Conservation (phyloP, 768 basidiomycete genomes). For the Suillus paluster region DNA sequence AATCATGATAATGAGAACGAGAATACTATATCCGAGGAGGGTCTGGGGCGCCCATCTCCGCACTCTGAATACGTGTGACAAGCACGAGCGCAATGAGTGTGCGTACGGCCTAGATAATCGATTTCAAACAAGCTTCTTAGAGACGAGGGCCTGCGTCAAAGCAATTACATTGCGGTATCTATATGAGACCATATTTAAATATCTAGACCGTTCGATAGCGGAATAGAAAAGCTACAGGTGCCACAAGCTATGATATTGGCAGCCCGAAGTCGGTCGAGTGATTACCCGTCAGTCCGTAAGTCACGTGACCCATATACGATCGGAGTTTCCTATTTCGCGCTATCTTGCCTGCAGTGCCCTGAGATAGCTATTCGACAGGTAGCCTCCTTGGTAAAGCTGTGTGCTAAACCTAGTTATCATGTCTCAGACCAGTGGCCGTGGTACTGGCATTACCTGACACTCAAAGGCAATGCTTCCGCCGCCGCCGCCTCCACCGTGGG, state of each 20-base stretch:
- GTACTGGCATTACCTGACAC: no score
- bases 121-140: not conserved
- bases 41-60: not conserved
- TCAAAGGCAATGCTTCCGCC: not conserved
- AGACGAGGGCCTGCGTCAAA: not conserved
- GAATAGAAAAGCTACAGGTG: slow-evolving; percentile 20
- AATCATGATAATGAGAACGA: not conserved
- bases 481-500: slow-evolving; percentile 18
- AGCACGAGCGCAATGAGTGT: no score
- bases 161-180: not conserved
- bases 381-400: slow-evolving; percentile 14
- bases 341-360: slow-evolving; percentile 26
- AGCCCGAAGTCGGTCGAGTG: not conserved
- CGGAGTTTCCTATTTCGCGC: slow-evolving; percentile 19
- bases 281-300: not conserved
- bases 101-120: not conserved
- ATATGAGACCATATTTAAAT: no score
- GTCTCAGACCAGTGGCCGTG: not conserved
- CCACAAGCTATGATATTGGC: not conserved
- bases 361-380: not conserved
- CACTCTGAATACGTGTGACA: not conserved
- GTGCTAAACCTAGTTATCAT: slow-evolving; percentile 4
- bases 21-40: not conserved
- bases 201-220: slow-evolving; percentile 17
- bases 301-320: slow-evolving; percentile 5